These are phyloP conservation scores for Gloeostereum incarnatum DNA, from an alignment of 768 basidiomycete species.

Conservation along the genomic window DNA sequence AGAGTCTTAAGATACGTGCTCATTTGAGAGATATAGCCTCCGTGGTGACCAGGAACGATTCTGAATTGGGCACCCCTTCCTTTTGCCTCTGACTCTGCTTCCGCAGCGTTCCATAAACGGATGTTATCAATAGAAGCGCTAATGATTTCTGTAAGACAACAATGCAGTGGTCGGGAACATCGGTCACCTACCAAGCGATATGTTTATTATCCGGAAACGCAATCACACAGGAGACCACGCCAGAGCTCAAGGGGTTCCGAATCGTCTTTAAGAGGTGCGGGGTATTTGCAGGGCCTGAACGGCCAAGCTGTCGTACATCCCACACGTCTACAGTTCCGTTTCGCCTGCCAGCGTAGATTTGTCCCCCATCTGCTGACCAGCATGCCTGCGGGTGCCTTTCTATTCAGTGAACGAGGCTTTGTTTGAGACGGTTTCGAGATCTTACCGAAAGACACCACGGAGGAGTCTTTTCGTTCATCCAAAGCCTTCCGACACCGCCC, in stretches of 20 bases:
- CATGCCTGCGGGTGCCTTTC: slow-evolving; percentile 68
- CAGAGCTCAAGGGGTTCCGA: slow-evolving; percentile 81
- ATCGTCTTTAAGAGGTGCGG: slow-evolving; percentile 77
- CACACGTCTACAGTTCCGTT: slow-evolving; percentile 90
- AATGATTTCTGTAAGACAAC: slow-evolving; percentile 8
- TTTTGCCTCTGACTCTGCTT: slow-evolving; percentile 58
- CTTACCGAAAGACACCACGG: slow-evolving; percentile 94
- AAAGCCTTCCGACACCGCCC: slow-evolving; percentile 78
- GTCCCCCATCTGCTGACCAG: slow-evolving; percentile 84
- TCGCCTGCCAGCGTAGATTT: slow-evolving; percentile 85
- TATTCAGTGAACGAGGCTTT: not conserved
- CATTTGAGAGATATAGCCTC: slow-evolving; percentile 89
- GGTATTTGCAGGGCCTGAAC: slow-evolving; percentile 47
- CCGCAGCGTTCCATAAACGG: slow-evolving; percentile 86
- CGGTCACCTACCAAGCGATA: slow-evolving; percentile 67
- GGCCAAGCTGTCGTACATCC: slow-evolving; percentile 82
- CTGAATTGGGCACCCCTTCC: slow-evolving; percentile 81
- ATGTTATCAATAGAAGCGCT: slow-evolving; percentile 93
- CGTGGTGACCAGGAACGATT: slow-evolving; percentile 94
- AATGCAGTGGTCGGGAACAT: slow-evolving; percentile 4
- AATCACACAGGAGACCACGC: slow-evolving; percentile 85
- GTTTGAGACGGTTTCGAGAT: slow-evolving; percentile 5
- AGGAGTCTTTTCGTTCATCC: slow-evolving; percentile 87
- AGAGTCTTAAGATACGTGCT: slow-evolving; percentile 42
- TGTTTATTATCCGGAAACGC: slow-evolving; percentile 90